Base-by-base conservation (phyloP, 192 early-diverging fungal genomes). In the Kappamyces sp. region DNA sequence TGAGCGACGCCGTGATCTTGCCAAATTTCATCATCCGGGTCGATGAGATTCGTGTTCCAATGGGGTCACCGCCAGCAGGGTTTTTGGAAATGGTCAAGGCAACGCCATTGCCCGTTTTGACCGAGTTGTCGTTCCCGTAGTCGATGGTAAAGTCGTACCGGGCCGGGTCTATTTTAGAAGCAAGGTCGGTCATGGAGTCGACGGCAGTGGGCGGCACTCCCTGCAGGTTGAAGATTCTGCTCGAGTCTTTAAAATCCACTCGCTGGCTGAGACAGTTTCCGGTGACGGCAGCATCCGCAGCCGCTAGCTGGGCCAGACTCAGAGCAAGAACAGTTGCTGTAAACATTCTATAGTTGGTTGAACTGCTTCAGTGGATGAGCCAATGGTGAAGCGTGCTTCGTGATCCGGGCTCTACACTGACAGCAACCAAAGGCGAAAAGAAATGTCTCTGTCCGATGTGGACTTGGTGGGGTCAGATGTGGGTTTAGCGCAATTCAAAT, bases 91-190 rank as follows among this genome's bases (percentile, higher is more conserved):
- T 23, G 3, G 36, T n/a, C 38, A 23, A 35, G 3, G 35, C 33
- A 3, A n/a, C 38, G 9, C 4, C 2, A 31, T 33, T 47, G 1
- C 13, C 13, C 6, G 23, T 59, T 2, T 36, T 2, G 6, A 33
- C 9, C 0, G 39, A 13, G 13, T 38, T 13, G 42, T 59, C 15
- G 2, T 31, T 6, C 13, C 32, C 40, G 13, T 59, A 59, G 12
- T 59, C 57, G 34, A 59, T 59, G 5, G 57, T 59, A 12, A 59
- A 40, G 37, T 59, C 57, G 35, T 59, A 59, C 12, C 38, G 32
- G n/a, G 57, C 35, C 8, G 38, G 12, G 39, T 59, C 57, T 7
- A 59, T 9, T 13, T 44, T 7, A 1, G 32, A 40, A 44, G 41
- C 36, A 32, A 57, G 41, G 47, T 57, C 36, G 4, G 33, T 57